These are phyloP conservation scores for Sphagnurus paluster DNA, from an alignment of 1,284 basidiomycete species.

Conservation along the genomic window DNA sequence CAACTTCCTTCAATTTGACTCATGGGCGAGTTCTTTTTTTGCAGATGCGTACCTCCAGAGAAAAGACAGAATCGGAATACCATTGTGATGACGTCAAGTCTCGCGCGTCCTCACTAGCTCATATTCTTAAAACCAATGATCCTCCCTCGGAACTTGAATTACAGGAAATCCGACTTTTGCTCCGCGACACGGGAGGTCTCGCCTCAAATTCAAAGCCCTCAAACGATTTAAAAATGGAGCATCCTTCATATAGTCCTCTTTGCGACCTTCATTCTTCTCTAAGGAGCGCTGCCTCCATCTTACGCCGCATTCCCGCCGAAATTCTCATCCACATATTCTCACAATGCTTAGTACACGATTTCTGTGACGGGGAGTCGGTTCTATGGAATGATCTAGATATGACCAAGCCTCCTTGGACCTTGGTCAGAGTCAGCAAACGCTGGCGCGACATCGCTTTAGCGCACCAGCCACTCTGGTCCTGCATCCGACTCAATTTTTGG, in stretches of 20 bases:
- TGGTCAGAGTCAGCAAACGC: conserved; percentile 2
- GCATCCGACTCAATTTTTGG: not conserved
- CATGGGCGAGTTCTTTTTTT: too few species aligned
- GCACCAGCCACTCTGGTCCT: conserved; percentile 4
- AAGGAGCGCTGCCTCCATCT: not conserved
- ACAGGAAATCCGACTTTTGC: not conserved
- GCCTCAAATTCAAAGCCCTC: not conserved
- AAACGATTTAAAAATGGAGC: not conserved
- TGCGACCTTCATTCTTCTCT: not conserved
- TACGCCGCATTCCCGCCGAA: not conserved
- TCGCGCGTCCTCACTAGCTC: not conserved
- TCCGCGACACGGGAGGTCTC: not conserved
- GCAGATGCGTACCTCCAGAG: not conserved
- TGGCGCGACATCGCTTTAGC: conserved; percentile 6
- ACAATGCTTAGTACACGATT: not conserved
- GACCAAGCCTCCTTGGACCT: conserved; percentile 3
- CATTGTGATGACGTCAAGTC: not conserved
- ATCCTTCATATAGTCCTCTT: not conserved
- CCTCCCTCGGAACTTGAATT: not conserved
- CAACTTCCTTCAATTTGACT: too few species aligned
- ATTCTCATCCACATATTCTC: not conserved
- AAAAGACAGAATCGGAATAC: not conserved
- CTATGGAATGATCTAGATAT: not conserved
- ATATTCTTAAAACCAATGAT: not conserved
- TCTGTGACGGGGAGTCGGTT: not conserved